A percentile compares a stretch with the other conserved stretches of the same genome.
phyloP scores from a whole-genome alignment of 2,329 filamentous ascomycete genomes.

The Triangularia verruculosa region DNA sequence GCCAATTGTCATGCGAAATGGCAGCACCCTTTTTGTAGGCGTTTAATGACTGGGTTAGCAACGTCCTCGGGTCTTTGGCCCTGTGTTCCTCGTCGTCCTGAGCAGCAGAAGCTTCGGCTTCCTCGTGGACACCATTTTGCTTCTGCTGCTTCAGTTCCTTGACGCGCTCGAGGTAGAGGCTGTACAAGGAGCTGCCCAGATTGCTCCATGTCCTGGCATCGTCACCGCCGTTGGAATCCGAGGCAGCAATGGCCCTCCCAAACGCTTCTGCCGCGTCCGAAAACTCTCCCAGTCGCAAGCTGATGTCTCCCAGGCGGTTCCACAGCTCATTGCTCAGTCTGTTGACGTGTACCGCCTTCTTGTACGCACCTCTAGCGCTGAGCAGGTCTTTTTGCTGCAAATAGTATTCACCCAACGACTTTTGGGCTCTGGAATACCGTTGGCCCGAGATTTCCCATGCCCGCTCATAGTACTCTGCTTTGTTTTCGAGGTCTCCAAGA shows the following conservation, averaged over 20 bases:
- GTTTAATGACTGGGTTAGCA: slow-evolving; percentile 71
- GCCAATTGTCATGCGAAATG: slow-evolving; percentile 80
- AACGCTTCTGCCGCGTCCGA: slow-evolving; percentile 80
- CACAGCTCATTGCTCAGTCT: slow-evolving; percentile 79
- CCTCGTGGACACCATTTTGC: slow-evolving; percentile 14
- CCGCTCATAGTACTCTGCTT: slow-evolving; percentile 72
- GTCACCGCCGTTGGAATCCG: slow-evolving; percentile 67
- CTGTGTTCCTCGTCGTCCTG: slow-evolving; percentile 31
- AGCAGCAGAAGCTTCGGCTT: slow-evolving; percentile 16
- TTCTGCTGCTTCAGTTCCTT: slow-evolving; percentile 37
- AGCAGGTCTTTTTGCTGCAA: slow-evolving; percentile 63
- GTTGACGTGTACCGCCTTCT: slow-evolving; percentile 73
- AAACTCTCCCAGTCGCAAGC: slow-evolving; percentile 73
- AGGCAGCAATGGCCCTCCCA: slow-evolving; percentile 69
- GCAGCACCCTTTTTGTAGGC: slow-evolving; percentile 85
- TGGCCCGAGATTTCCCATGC: slow-evolving; percentile 83
- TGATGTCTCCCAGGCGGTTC: slow-evolving; percentile 87
- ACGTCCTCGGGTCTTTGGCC: slow-evolving; percentile 52
- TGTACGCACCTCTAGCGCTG: slow-evolving; percentile 74
- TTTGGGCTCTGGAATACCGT: slow-evolving; percentile 82
- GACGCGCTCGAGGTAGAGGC: slow-evolving; percentile 57
- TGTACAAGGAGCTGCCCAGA: slow-evolving; percentile 77
- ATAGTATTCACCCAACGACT: slow-evolving; percentile 78
- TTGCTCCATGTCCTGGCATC: slow-evolving; percentile 96
- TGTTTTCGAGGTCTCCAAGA: slow-evolving; percentile 79